These are phyloP conservation scores for Thelephora aurantiotincta DNA, from an alignment of 768 basidiomycete genomes.

Conservation along the genomic window DNA sequence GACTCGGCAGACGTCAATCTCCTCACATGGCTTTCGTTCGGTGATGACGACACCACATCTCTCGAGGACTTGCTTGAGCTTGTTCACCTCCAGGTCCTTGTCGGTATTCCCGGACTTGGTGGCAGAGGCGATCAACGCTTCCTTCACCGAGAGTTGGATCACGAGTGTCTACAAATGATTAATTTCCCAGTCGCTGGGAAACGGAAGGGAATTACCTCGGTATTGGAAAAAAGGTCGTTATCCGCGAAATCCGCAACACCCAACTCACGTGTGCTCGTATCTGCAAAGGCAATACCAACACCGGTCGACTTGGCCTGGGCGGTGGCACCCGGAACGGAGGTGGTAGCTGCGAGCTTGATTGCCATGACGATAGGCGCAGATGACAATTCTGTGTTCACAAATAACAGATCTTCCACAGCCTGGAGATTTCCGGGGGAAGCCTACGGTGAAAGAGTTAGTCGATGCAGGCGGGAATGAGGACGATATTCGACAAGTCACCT, in stretches of 20 bases:
- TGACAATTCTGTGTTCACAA: slow-evolving; percentile 64
- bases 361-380: slow-evolving; percentile 84
- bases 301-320: slow-evolving; percentile 48
- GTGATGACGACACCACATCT: slow-evolving; percentile 85
- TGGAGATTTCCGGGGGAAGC: slow-evolving; percentile 66
- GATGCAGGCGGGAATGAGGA: background rate
- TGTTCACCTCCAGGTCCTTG: slow-evolving; percentile 78
- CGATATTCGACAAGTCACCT: slow-evolving; percentile 28
- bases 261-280: slow-evolving; percentile 72
- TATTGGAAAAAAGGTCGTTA: slow-evolving; percentile 91
- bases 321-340: slow-evolving; percentile 23
- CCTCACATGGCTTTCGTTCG: slow-evolving; percentile 73
- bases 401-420: slow-evolving; percentile 43
- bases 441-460: slow-evolving; percentile 16
- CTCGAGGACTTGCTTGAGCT: slow-evolving; percentile 76
- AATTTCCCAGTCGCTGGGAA: background rate
- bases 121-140: slow-evolving; percentile 75
- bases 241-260: slow-evolving; percentile 89
- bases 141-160: slow-evolving; percentile 96
- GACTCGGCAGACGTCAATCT: background rate
- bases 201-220: slow-evolving; percentile 48
- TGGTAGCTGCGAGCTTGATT: slow-evolving; percentile 55
- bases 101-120: slow-evolving; percentile 59
- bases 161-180: slow-evolving; percentile 55
- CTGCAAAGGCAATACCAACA: slow-evolving; percentile 84